Evolutionary conservation across 2,329 filamentous ascomycete genomes (phyloP), one percentile per base, ranked within the genome.

Genomic region (Xylariales sp.): DNA sequence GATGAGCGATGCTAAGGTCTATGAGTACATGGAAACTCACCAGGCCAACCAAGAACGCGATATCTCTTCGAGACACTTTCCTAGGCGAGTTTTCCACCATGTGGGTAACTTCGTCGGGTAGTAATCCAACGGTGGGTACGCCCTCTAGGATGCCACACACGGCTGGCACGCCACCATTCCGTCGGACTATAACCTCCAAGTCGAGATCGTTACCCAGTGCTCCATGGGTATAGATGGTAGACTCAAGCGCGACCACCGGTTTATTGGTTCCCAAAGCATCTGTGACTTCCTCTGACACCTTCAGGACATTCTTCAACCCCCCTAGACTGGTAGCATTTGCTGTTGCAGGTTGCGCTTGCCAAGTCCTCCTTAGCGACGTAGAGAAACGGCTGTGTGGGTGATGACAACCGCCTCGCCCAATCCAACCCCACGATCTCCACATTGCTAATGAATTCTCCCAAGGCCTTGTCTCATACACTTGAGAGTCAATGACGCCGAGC

Each of bases 181-280:
- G 70, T 33, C 93, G 84, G 37, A 97, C 86, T 29, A 94, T 74
- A 10, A 82, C 80, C 57, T 96, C 88, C 45, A 97, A 78, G 34
- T 84, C 76, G 15, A 79, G 67, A 33, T 76, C 73, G 24, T 80
- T 77, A n/a, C 88, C 87, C 11, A 98, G 72, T 16, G 85, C 82
- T 29, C 89, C 90, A 65, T 98, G 93, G 1, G 93, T 98, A 64
- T 98, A 97, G 53, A 98, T 97, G 4, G 93, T 95, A 2, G 88
- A 89, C 64, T 98, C 93, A 4, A 98, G 74, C 12, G 91, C 93
- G 9, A 98, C 90, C 4, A 98, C 83, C 1, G 93, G 91, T 54
- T 80, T 82, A 43, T 82, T 81, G 10, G 79, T 76, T 31, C 78
- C 71, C 35, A 96, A 63, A 28, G 90, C 91, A 58, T 88, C 80